A percentile compares a stretch with the other conserved stretches of the same genome.
Evolutionary conservation across 805 yeast species (phyloP).

Genomic region (Lipomyces orientalis): DNA sequence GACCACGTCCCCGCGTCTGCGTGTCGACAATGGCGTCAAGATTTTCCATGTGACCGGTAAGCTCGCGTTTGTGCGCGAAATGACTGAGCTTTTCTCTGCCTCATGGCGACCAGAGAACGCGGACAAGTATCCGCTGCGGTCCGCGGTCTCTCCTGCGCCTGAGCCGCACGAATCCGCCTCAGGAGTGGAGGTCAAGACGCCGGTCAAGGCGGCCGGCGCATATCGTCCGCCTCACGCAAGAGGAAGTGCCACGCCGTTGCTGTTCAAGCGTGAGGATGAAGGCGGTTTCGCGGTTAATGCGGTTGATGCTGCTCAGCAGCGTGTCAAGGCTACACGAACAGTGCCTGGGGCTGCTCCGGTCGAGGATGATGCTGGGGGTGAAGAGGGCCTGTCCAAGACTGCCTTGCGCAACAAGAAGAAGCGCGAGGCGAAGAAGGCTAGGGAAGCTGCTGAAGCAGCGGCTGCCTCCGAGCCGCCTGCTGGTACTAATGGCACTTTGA

Average conservation of each 20-base stretch:
- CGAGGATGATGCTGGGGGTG: slow-evolving; percentile 59
- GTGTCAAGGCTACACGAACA: slow-evolving; percentile 29
- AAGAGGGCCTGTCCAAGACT: slow-evolving; percentile 59
- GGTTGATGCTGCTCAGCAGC: slow-evolving; percentile 37
- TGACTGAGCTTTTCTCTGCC: slow-evolving; percentile 77
- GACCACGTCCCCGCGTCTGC: slow-evolving; percentile 92
- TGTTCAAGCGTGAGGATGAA: slow-evolving; percentile 41
- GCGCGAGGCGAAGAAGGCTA: slow-evolving; percentile 58
- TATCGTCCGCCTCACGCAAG: slow-evolving; percentile 98
- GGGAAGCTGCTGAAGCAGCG: slow-evolving; percentile 29
- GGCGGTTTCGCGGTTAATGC: slow-evolving; percentile 33
- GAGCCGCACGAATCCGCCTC: slow-evolving; percentile 73
- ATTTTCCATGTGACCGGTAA: slow-evolving; percentile 92
- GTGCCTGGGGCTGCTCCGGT: slow-evolving; percentile 47
- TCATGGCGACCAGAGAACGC: slow-evolving; percentile 77
- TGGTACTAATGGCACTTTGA: slow-evolving; percentile 50
- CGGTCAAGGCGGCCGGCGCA: slow-evolving; percentile 78
- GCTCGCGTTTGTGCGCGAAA: slow-evolving; percentile 77
- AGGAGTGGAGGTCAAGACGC: slow-evolving; percentile 50
- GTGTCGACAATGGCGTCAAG: slow-evolving; percentile 95
- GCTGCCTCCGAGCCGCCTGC: slow-evolving; percentile 33
- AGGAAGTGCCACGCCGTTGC: slow-evolving; percentile 45
- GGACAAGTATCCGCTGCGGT: slow-evolving; percentile 58
- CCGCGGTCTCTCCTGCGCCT: slow-evolving; percentile 53
- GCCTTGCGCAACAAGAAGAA: slow-evolving; percentile 79